phyloP scores from a whole-genome alignment of 306 rosid species.

The Acacia melanoxylon region DNA sequence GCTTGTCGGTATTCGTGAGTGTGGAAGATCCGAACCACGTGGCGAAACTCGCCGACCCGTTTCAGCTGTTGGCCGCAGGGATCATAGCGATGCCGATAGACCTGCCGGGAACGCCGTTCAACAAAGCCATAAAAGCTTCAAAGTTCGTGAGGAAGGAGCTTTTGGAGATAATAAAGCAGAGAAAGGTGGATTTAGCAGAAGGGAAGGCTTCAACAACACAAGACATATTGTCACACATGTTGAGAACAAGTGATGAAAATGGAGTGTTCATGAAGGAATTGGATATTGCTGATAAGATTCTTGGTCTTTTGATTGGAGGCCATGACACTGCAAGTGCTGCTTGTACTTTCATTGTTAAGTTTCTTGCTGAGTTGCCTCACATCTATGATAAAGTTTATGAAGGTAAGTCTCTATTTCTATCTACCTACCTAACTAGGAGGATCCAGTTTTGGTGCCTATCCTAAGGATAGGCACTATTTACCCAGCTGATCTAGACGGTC shows the following conservation, averaged over 20 bases:
- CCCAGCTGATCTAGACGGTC: no score
- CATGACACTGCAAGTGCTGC: conserved; percentile 90
- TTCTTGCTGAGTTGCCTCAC: conserved; percentile 80
- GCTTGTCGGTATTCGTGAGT: conserved; percentile 80
- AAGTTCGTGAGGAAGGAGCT: conserved; percentile 57
- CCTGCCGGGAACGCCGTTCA: conserved; percentile 79
- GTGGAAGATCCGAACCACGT: conserved; percentile 57
- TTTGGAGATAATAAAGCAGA: conserved; percentile 52
- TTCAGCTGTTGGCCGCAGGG: conserved; percentile 52
- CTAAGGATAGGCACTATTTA: no score
- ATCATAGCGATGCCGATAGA: conserved; percentile 72
- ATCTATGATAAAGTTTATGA: conserved; percentile 59
- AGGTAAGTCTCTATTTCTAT: conserved; percentile 37
- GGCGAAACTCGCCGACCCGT: conserved; percentile 49
- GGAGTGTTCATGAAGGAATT: conserved; percentile 58
- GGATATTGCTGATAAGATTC: conserved; percentile 82
- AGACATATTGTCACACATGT: conserved; percentile 90
- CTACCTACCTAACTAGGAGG: no score
- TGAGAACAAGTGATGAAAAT: conserved; percentile 46
- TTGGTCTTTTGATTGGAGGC: conserved; percentile 82
- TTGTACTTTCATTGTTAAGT: conserved; percentile 85
- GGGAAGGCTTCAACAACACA: conserved; percentile 61
- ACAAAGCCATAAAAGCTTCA: conserved; percentile 64
- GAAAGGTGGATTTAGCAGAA: conserved; percentile 60
- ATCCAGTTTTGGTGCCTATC: no score